phyloP scores from a whole-genome alignment of 2,329 filamentous ascomycete species.

The Aureobasidium sp. region DNA sequence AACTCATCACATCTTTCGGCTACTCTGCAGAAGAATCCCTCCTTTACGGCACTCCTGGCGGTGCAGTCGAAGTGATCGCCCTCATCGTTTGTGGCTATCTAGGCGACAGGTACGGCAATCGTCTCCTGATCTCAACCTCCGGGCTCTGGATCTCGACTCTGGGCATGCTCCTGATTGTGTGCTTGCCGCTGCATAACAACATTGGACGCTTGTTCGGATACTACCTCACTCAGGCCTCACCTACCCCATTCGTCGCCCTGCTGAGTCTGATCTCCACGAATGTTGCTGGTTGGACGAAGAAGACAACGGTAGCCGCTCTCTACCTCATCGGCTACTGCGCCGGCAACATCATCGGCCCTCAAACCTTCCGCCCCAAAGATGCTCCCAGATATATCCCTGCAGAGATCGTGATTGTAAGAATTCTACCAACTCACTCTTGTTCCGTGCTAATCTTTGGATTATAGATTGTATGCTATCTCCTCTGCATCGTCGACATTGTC shows the following conservation, averaged over 20 bases:
- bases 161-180: conserved; percentile 59
- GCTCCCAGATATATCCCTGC: conserved; percentile 56
- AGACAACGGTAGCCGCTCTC: conserved; percentile 51
- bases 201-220: conserved; percentile 57
- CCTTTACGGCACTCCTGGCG: conserved; percentile 58
- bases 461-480: conserved; percentile 48
- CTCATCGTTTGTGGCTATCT: conserved; percentile 51
- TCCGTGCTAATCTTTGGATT: no score
- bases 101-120: conserved; percentile 50
- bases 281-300: conserved; percentile 53
- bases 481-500: conserved; percentile 47
- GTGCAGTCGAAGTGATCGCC: conserved; percentile 56
- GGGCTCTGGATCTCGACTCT: conserved; percentile 50
- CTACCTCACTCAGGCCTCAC: conserved; percentile 56
- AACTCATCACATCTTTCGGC: conserved; percentile 57
- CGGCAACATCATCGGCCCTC: conserved; percentile 52
- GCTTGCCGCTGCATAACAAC: conserved; percentile 51
- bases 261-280: conserved; percentile 59
- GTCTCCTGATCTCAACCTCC: conserved; percentile 49
- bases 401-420: conserved; percentile 46
- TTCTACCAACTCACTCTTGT: neutral
- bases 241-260: conserved; percentile 58
- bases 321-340: conserved; percentile 47
- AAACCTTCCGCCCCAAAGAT: conserved; percentile 51
- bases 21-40: conserved; percentile 57